Conservation (phyloP, 2,329 filamentous ascomycete species). For the Penicillium fuscoglaucum region DNA sequence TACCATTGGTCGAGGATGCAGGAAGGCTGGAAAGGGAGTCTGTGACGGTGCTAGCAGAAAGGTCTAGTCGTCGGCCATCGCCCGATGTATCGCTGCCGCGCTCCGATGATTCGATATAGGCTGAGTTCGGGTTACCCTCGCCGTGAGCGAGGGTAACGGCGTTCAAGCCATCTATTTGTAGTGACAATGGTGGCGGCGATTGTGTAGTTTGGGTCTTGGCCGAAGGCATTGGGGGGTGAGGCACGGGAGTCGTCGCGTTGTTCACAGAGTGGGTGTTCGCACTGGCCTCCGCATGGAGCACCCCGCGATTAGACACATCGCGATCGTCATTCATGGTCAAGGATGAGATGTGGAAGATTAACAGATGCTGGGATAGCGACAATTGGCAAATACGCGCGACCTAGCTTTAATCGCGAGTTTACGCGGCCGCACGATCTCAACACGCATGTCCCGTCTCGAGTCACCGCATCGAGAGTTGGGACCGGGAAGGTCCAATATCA, state of each 20-base stretch:
- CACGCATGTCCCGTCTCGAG: conserved; percentile 17
- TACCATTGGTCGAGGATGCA: conserved; percentile 13
- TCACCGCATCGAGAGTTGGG: conserved; percentile 25
- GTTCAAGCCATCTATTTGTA: conserved; percentile 23
- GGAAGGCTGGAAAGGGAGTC: conserved; percentile 19
- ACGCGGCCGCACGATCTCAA: conserved; percentile 22
- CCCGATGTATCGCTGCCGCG: conserved; percentile 24
- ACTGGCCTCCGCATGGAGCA: conserved; percentile 21
- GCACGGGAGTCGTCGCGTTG: conserved; percentile 14
- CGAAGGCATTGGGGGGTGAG: conserved; percentile 10
- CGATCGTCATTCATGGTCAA: conserved; percentile 21
- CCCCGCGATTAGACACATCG: conserved; percentile 18
- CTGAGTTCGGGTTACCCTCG: conserved; percentile 5
- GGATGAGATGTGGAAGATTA: neutral
- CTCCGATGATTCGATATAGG: conserved; percentile 24
- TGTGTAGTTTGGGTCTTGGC: conserved; percentile 20
- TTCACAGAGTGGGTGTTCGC: conserved; percentile 15
- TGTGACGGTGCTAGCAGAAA: conserved; percentile 20
- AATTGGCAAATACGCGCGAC: conserved; percentile 15
- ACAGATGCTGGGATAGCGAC: neutral
- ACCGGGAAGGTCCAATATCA: conserved; percentile 22
- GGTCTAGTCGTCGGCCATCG: conserved; percentile 20
- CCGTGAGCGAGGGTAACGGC: conserved; percentile 14
- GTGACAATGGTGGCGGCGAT: conserved; percentile 19
- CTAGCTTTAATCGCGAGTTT: conserved; percentile 19